Base-by-base conservation (phyloP, 495 filamentous ascomycete genomes). In the Lepraria neglecta region DNA sequence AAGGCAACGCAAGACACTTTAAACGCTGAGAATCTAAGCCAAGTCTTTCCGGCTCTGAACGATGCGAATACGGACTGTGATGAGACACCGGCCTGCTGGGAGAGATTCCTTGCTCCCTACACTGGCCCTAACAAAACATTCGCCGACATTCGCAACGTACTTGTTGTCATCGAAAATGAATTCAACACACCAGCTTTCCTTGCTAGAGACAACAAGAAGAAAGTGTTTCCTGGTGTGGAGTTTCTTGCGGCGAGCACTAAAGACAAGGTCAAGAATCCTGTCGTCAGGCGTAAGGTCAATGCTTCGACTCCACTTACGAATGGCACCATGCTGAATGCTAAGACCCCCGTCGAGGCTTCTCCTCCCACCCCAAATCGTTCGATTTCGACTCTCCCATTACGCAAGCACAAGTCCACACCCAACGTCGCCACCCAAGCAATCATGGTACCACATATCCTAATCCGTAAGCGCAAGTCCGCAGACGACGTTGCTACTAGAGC, bases 171-270 rank as follows among this genome's bases (percentile, higher is more conserved):
- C 12, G 55, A 63, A 0, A 6, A 28, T 2, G 48, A 75, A 27
- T 66, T 77, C 33, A 17, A 60, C 6, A 46, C 28, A 30, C 12
- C 48, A 48, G 21, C 19, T 7, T 38, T 21, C 14, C 15, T 68
- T n/a, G 17, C 54, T 45, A 1, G 46, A 60, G 12, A 19, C 24
- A 45, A 63, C 31, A 42, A 61, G 35, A 15, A 64, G 40, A 61
- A 68, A 1, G 60, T 62, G 12, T 83, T 89, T 45, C 87, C 87
- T 0, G 86, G 87, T 64, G 77, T 90, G 40, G 86, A 89, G 68
- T 80, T 90, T 33, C 70, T 90, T 21, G 86, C 87, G 3, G 0
- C 5, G 9, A 14, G 30, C 6, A 30, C 33, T 0, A 24, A 24
- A 17, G 27, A 24, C 5, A 24, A 28, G 21, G 35, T 2, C 4